A percentile compares a stretch with the other conserved stretches of the same genome.
phyloP scores from a whole-genome alignment of 179 eudicot species.

The Silene noctiflora region DNA sequence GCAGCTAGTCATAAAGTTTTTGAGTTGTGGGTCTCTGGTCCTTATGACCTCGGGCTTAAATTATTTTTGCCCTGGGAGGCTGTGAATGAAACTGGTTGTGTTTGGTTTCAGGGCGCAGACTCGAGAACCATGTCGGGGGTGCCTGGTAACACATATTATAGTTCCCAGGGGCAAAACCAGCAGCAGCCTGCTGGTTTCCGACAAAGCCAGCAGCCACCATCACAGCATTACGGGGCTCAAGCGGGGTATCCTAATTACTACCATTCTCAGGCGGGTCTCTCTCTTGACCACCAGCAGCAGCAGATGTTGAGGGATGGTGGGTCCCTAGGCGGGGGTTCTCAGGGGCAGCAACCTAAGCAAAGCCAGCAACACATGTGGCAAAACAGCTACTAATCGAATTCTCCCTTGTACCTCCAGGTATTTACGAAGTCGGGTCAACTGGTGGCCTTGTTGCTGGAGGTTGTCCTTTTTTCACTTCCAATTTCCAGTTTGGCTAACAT shows the following conservation, averaged over 20 bases:
- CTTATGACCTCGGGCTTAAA: too few species aligned
- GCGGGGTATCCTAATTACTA: conserved; percentile 71
- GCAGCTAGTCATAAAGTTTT: too few species aligned
- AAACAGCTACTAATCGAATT: conserved; percentile 64
- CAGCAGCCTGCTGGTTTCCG: conserved; percentile 46
- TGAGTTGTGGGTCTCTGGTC: too few species aligned
- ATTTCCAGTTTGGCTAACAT: conserved; percentile 29
- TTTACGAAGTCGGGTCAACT: background rate
- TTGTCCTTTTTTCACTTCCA: conserved; percentile 9
- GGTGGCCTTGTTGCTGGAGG: conserved; percentile 21
- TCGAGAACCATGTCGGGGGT: conserved; percentile 77
- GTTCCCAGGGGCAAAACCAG: conserved; percentile 74
- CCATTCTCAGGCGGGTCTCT: conserved; percentile 64
- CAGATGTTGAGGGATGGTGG: conserved; percentile 67
- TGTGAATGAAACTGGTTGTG: background rate
- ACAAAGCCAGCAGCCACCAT: conserved; percentile 54
- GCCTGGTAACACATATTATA: conserved; percentile 79
- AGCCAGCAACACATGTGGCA: conserved; percentile 78
- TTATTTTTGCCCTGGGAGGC: background rate
- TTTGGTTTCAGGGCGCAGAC: conserved; percentile 65
- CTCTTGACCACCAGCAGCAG: conserved; percentile 63
- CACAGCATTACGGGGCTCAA: conserved; percentile 65
- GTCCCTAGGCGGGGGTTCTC: conserved; percentile 36
- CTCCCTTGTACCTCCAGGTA: background rate
- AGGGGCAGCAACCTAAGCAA: conserved; percentile 72